Base-by-base conservation (phyloP, 1,284 basidiomycete genomes). In the Leccinum griseonigrum region DNA sequence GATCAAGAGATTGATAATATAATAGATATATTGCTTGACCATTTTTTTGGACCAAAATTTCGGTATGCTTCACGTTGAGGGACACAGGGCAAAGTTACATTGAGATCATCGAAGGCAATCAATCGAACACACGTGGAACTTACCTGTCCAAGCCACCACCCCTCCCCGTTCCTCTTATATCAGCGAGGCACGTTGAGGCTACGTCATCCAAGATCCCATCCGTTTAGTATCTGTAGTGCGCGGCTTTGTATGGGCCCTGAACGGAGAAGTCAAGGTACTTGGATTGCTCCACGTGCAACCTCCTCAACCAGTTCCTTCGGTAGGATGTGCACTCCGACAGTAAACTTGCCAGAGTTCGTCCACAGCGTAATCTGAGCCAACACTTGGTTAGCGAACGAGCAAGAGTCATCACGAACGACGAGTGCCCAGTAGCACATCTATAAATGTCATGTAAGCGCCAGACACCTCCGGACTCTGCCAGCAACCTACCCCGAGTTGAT, bases 231-330 rank as follows among this genome's bases (percentile, higher is more conserved):
- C 88, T 83, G 85, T 92, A 92, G 83, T 92, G 88, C 67, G 79
- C 78, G 67, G 92, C 85, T 85, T 97, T 99, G 91, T 95, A 98
- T 58, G 97, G 96, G 62, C 97, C 96, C 65, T 85, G 79, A 73
- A 86, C 79, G 66, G 94, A 93, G 66, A 98, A 87, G 79, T 95
- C 95, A 69, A 99, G 88, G 85, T 99, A 99, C 63, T 84, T 82
- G 72, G 94, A 87, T 83, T 99, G 97, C 65, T 83, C 85, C 22
- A 69, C 94, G 91, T 38, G 97, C 97, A 71, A 98, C 97, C 81
- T 99, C 97, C 84, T 99, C 97, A 75, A 99, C 97, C 70, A 98
- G 91, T 67, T 92, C 88, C 85, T 99, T 99, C 71, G 97, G 96
- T 53, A 99, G 85, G 83, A 97, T 94, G 84, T 97, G 94, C 61